These are phyloP conservation scores for Hanseniaspora singularis DNA, from an alignment of 805 yeast species.

Conservation along the genomic window DNA sequence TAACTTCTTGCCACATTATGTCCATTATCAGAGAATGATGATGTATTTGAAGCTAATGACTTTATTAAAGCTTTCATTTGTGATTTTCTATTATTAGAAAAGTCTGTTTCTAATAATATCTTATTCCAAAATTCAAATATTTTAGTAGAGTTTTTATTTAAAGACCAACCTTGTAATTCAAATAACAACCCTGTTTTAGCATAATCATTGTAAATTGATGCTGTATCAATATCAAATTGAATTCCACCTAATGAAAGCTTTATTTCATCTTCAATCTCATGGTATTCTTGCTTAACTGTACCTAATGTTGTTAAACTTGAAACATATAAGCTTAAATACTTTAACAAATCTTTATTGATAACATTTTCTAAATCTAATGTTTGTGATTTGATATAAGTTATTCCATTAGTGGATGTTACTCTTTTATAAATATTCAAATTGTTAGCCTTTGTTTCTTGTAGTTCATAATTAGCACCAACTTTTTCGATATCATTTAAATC, in stretches of 20 bases:
- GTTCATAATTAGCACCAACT: conserved; percentile 31
- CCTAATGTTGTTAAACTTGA: conserved; percentile 79
- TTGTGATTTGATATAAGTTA: conserved; percentile 62
- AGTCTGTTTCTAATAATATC: conserved; percentile 56
- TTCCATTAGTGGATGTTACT: conserved; percentile 64
- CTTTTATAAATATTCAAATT: conserved; percentile 35
- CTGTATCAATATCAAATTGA: conserved; percentile 46
- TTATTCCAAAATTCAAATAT: conserved; percentile 59
- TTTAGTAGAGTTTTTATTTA: conserved; percentile 49
- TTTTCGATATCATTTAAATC: conserved; percentile 60
- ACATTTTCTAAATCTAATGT: conserved; percentile 39
- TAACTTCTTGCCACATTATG: conserved; percentile 67
- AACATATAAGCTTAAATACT: conserved; percentile 64
- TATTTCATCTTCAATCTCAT: conserved; percentile 74
- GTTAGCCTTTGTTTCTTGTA: neutral
- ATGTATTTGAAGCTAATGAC: conserved; percentile 61
- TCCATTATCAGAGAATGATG: conserved; percentile 74
- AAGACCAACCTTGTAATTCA: conserved; percentile 53
- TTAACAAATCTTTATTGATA: conserved; percentile 51
- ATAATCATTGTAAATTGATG: conserved; percentile 42
- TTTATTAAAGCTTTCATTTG: conserved; percentile 65
- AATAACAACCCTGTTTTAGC: conserved; percentile 40
- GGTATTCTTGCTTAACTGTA: conserved; percentile 57
- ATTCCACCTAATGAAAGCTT: conserved; percentile 78
- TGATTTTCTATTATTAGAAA: conserved; percentile 40